These are phyloP conservation scores for Suillus luteus DNA, from an alignment of 768 basidiomycete genomes.

Conservation along the genomic window DNA sequence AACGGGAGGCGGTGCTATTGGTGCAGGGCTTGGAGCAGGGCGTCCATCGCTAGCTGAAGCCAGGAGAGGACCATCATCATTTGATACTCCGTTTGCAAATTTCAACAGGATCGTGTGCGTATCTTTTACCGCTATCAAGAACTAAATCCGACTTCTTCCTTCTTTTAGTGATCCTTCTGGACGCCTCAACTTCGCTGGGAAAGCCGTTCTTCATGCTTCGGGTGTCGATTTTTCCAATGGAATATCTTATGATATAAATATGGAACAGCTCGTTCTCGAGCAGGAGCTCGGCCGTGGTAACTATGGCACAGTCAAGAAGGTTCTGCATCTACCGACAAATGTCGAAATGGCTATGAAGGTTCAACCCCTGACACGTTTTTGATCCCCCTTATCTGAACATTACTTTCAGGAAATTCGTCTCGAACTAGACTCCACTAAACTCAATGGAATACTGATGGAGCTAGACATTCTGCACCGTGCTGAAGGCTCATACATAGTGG, in stretches of 20 bases:
- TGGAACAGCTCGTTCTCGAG: slow-evolving; percentile 86
- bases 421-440: slow-evolving; percentile 89
- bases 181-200: slow-evolving; percentile 90
- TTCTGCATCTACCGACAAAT: slow-evolving; percentile 90
- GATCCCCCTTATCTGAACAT: slow-evolving; percentile 10
- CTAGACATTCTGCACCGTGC: slow-evolving; percentile 97
- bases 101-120: slow-evolving; percentile 93
- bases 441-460: slow-evolving; percentile 98
- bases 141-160: slow-evolving; percentile 9
- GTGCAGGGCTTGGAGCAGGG: slow-evolving; percentile 72
- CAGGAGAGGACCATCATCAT: slow-evolving; percentile 41
- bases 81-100: slow-evolving; percentile 84
- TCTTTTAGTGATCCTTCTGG: slow-evolving; percentile 86
- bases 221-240: slow-evolving; percentile 92
- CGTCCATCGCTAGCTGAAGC: slow-evolving; percentile 52
- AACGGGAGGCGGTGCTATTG: slow-evolving; percentile 55
- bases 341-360: slow-evolving; percentile 99
- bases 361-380: slow-evolving; percentile 21
- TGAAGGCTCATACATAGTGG: slow-evolving; percentile 88
- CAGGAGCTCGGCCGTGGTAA: slow-evolving; percentile 97
- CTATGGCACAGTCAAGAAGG: slow-evolving; percentile 97
- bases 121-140: slow-evolving; percentile 12
- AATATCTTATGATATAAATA: slow-evolving; percentile 89
- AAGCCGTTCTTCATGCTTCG: slow-evolving; percentile 87
- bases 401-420: slow-evolving; percentile 87